Evolutionary conservation across 352 stramenopile species (phyloP).

Genomic region (Phytophthora pinifolia): DNA sequence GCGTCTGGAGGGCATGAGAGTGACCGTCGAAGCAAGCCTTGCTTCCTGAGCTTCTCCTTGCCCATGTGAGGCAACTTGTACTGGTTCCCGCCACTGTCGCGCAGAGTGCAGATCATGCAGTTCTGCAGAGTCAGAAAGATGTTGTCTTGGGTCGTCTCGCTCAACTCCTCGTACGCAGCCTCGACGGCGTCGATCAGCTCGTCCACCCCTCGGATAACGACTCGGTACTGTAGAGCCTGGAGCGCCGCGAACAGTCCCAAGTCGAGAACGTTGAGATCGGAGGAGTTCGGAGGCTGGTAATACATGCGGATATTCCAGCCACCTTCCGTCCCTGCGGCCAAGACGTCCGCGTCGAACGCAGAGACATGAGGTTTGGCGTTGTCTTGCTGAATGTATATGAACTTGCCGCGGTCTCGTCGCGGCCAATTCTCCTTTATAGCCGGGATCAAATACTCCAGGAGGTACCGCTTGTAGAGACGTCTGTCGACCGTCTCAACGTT

Average conservation of each 20-base stretch:
- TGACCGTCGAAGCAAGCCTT: no score
- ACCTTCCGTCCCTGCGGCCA: not conserved
- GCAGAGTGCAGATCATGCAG: no score
- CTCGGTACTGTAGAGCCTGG: not conserved
- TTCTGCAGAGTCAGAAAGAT: no score
- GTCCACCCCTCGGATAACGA: no score
- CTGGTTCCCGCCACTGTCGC: no score
- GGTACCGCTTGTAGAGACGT: conserved; percentile 16
- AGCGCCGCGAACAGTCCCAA: not conserved
- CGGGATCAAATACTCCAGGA: conserved; percentile 19
- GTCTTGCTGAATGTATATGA: conserved; percentile 29
- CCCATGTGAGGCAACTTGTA: no score
- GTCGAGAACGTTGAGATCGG: not conserved
- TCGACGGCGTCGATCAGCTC: no score
- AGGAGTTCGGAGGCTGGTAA: not conserved
- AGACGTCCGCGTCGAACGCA: conserved; percentile 12
- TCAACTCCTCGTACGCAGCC: no score
- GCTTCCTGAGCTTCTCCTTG: no score
- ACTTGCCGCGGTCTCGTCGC: not conserved
- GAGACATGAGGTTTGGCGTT: conserved; percentile 23
- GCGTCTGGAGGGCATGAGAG: no score
- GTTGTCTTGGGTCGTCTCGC: no score
- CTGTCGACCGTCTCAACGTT: conserved; percentile 21
- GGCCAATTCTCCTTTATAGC: conserved; percentile 29
- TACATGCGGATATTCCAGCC: conserved; percentile 2